phyloP scores from a whole-genome alignment of 129 eudicot genomes.

The Silybum marianum region DNA sequence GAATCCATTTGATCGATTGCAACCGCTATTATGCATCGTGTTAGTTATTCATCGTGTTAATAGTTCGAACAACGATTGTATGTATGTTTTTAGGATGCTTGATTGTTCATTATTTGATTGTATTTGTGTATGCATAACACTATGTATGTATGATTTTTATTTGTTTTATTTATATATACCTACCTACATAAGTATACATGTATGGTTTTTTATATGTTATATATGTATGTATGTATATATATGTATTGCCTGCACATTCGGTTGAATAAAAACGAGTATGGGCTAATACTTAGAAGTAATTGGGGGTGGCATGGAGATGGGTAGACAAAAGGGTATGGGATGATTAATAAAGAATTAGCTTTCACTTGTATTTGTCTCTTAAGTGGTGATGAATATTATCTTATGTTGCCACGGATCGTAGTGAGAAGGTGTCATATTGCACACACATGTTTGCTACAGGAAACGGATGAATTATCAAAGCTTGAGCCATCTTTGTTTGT shows the following conservation, averaged over 20 bases:
- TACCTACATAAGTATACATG: neutral
- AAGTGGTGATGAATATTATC: neutral
- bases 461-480: neutral
- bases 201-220: neutral
- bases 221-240: neutral
- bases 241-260: neutral
- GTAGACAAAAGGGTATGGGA: neutral
- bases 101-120: neutral
- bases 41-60: slow-evolving; percentile 10
- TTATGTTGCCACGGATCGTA: neutral
- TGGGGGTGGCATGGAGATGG: slow-evolving; percentile 3
- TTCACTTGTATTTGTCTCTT: neutral
- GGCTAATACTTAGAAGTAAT: neutral
- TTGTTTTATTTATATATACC: neutral
- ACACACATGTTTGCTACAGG: neutral
- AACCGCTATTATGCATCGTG: neutral
- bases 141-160: neutral
- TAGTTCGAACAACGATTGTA: neutral
- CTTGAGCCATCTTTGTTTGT: neutral
- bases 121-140: neutral
- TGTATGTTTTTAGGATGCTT: neutral
- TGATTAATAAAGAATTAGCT: neutral
- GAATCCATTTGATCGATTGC: neutral
- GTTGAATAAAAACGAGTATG: neutral
- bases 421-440: neutral